phyloP scores from a whole-genome alignment of 768 basidiomycete genomes.

The Favolaschia claudopus region DNA sequence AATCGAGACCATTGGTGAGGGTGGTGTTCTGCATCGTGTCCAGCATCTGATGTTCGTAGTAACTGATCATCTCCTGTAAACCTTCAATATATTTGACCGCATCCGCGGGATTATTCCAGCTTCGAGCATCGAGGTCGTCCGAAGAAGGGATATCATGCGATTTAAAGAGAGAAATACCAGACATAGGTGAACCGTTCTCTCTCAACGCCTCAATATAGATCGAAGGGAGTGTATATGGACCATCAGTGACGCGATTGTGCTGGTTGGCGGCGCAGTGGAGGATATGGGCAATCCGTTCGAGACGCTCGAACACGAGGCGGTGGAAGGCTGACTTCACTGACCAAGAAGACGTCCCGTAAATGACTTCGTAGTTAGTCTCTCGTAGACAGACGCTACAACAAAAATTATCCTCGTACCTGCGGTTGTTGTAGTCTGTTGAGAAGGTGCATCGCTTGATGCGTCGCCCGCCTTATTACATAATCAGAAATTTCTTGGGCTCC shows the following conservation, averaged over 20 bases:
- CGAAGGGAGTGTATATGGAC: not conserved
- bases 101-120: too few relatives aligned
- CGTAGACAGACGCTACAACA: too few relatives aligned
- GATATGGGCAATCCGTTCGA: not conserved
- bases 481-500: too few relatives aligned
- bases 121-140: too few relatives aligned
- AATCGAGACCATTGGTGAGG: not conserved
- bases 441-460: too few relatives aligned
- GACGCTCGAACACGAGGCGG: not conserved
- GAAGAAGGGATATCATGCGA: too few relatives aligned
- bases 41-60: not conserved
- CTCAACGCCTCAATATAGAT: not conserved
- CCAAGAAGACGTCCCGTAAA: not conserved
- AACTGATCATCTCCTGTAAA: not conserved
- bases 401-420: too few relatives aligned
- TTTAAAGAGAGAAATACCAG: not conserved
- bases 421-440: too few relatives aligned
- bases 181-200: not conserved
- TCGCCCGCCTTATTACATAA: too few relatives aligned
- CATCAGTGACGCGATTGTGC: not conserved
- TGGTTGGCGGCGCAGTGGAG: not conserved
- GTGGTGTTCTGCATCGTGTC: not conserved
- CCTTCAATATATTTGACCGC: not conserved
- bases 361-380: too few relatives aligned
- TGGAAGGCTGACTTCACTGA: not conserved